These are phyloP conservation scores for Plasmodium blacklocki DNA, from an alignment of 169 alveolate genomes.

Conservation along the genomic window DNA sequence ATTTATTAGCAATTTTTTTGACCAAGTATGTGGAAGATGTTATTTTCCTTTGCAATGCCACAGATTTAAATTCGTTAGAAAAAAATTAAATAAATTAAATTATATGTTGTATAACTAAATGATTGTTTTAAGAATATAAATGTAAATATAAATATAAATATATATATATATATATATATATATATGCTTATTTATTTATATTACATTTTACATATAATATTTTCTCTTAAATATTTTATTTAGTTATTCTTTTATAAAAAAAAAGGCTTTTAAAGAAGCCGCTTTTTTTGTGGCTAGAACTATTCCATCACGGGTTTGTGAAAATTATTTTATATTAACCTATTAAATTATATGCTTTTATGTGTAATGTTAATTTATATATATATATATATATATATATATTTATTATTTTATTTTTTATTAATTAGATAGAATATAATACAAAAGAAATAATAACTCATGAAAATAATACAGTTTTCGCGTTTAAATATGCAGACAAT, in stretches of 20 bases:
- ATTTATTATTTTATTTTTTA: not conserved
- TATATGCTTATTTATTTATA: not conserved
- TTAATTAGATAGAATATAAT: conserved; percentile 60
- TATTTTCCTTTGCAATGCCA: conserved; percentile 72
- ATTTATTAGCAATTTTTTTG: conserved; percentile 68
- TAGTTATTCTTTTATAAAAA: conserved; percentile 74
- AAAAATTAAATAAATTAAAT: not conserved
- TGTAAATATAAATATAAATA: not conserved
- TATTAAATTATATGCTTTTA: no score
- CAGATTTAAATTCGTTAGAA: conserved; percentile 67
- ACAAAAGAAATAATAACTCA: conserved; percentile 74
- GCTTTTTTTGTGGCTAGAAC: conserved; percentile 75
- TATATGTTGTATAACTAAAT: not conserved
- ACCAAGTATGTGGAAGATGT: conserved; percentile 67
- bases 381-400: no score
- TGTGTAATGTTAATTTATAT: no score
- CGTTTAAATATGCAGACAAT: conserved; percentile 54
- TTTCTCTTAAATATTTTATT: not conserved
- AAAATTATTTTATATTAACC: not conserved
- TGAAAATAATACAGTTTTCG: conserved; percentile 63
- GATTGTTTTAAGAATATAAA: not conserved
- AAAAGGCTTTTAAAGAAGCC: conserved; percentile 76
- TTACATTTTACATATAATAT: not conserved
- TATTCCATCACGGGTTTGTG: conserved; percentile 74
- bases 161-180: not conserved